Evolutionary conservation across 257 asterid species (phyloP).

Genomic region (Misopates orontium): DNA sequence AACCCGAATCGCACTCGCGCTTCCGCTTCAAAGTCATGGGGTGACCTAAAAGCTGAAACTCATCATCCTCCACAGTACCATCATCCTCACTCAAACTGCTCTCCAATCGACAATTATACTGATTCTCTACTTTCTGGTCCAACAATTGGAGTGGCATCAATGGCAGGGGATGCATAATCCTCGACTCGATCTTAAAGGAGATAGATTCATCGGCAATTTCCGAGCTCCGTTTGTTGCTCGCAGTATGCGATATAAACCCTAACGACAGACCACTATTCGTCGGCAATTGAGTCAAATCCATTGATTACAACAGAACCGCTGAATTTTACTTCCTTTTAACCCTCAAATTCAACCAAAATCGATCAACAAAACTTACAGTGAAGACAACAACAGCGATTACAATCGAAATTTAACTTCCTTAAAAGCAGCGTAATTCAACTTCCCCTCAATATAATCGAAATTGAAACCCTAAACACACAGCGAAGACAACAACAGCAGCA

Average conservation of each 20-base stretch:
- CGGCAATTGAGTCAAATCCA: too few species aligned
- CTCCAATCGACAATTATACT: slow-evolving; percentile 4
- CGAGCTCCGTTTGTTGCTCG: too few species aligned
- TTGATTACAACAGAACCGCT: too few species aligned
- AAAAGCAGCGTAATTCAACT: too few species aligned
- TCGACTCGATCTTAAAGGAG: slow-evolving; percentile 65
- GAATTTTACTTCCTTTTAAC: too few species aligned
- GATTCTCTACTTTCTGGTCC: slow-evolving; percentile 42
- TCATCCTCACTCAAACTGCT: slow-evolving; percentile 24
- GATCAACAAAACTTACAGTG: not conserved
- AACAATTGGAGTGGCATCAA: slow-evolving; percentile 68
- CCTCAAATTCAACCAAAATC: not conserved
- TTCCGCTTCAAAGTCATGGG: slow-evolving; percentile 69
- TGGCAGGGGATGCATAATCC: slow-evolving; percentile 37
- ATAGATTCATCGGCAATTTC: slow-evolving; percentile 56
- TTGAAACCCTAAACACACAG: too few species aligned
- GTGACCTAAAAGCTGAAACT: slow-evolving; percentile 69
- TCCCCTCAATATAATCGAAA: too few species aligned
- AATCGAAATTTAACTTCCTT: too few species aligned
- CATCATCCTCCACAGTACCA: slow-evolving; percentile 32
- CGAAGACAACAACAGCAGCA: too few species aligned
- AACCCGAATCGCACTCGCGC: slow-evolving; percentile 45
- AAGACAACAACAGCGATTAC: not conserved
- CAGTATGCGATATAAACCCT: too few species aligned
- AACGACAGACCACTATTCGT: too few species aligned